Base-by-base conservation (phyloP, 2,329 filamentous ascomycete genomes). In the Hysterium pulicare region DNA sequence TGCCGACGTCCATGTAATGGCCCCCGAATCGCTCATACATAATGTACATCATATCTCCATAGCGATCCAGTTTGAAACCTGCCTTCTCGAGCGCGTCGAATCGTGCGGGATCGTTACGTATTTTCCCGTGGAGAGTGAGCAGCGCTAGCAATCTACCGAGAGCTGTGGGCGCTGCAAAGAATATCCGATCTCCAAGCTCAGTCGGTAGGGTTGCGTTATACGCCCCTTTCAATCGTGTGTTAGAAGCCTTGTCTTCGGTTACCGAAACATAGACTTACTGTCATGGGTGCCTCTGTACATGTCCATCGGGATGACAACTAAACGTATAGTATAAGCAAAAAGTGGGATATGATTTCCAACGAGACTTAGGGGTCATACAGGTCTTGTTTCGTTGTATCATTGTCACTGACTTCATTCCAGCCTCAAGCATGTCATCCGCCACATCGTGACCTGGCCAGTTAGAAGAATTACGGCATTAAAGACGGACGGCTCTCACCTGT, bases 391-490 rank as follows among this genome's bases (percentile, higher is more conserved):
- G 67, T 47, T 76, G 73, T 1, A 75, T 53, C 49, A 76, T 71
- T 10, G 72, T 76, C n/a, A 71, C 55, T 11, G 70, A 64, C 22
- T 66, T 59, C 40, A 69, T 49, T 3, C 66, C 66, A 5, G 67
- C 67, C 17, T 68, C 61, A 28, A 66, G 60, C 63, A 74, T 74
- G 51, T 75, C 71, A 51, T 73, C 66, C 2, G 72, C 70, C 19
- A 75, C 66, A 50, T 76, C 72, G 54, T 75, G 72, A 38, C 67
- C n/a, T n/a, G n/a, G n/a, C n/a, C n/a, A n/a, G n/a, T n/a, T n/a
- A n/a, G n/a, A n/a, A 73, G 72, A n/a, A 77, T 57, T 1, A 77
- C 67, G 24, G 75, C 8, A 13, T 8, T 28, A 28, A 8, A 28
- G 24, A n/a, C n/a, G n/a, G n/a, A n/a, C n/a, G n/a, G n/a, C n/a